Evolutionary conservation across 2,329 filamentous ascomycete species (phyloP).

Genomic region (Neonectria neomacrospora): DNA sequence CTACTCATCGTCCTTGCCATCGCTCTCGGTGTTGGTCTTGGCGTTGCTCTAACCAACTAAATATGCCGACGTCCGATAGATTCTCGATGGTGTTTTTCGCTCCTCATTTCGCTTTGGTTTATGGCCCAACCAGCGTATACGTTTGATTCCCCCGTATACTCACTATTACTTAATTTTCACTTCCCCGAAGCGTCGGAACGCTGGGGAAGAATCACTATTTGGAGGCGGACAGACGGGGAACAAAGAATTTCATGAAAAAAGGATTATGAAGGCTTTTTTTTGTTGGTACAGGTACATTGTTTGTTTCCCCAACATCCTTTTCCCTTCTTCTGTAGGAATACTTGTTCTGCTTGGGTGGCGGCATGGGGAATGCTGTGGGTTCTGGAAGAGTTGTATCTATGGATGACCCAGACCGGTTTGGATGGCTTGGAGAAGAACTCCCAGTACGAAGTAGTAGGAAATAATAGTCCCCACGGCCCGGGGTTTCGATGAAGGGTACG

Average conservation of each 20-base stretch:
- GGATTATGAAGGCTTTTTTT: conserved; percentile 31
- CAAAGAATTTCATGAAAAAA: conserved; percentile 30
- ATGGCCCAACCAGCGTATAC: conserved; percentile 31
- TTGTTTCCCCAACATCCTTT: conserved; percentile 21
- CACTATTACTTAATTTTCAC: conserved; percentile 41
- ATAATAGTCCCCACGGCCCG: conserved; percentile 19
- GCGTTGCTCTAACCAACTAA: conserved; percentile 54
- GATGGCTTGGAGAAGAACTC: conserved; percentile 23
- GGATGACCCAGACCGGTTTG: conserved; percentile 24
- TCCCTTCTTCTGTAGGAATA: conserved; percentile 39
- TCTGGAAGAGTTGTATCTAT: conserved; percentile 28
- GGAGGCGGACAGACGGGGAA: conserved; percentile 24
- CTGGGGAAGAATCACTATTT: conserved; percentile 26
- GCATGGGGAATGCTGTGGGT: conserved; percentile 17
- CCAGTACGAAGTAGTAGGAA: conserved; percentile 13
- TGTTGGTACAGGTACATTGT: conserved; percentile 25
- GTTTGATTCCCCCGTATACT: conserved; percentile 30
- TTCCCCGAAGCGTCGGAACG: conserved; percentile 31
- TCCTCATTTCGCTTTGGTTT: conserved; percentile 12
- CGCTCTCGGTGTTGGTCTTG: conserved; percentile 65
- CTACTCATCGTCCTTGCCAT: conserved; percentile 68
- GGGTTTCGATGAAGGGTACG: conserved; percentile 10
- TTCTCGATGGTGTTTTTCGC: conserved; percentile 29
- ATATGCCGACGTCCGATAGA: conserved; percentile 36
- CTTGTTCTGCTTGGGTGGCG: conserved; percentile 19